Evolutionary conservation across 495 filamentous ascomycete genomes (phyloP).

Genomic region (Aspergillus wentii): DNA sequence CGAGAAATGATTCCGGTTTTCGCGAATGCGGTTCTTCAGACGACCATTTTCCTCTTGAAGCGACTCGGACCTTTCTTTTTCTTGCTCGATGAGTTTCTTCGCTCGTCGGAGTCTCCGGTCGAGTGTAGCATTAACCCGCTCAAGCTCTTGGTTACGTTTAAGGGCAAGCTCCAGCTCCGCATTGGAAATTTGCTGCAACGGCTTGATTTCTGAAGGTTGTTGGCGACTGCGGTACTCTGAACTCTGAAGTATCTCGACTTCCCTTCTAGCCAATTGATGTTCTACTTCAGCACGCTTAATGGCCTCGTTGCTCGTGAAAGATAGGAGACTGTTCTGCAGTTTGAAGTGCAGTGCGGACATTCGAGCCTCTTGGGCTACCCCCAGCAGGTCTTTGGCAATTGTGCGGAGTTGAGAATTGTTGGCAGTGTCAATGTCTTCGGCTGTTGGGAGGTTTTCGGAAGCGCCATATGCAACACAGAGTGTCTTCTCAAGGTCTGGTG

Average conservation of each 20-base stretch:
- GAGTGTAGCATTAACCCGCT: conserved; percentile 59
- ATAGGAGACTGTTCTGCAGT: conserved; percentile 82
- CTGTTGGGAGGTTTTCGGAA: conserved; percentile 52
- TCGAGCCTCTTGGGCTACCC: conserved; percentile 57
- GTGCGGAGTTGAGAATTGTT: conserved; percentile 54
- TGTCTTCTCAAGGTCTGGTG: conserved; percentile 51
- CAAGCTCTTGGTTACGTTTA: conserved; percentile 52
- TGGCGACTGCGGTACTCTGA: conserved; percentile 39
- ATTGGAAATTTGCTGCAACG: conserved; percentile 22
- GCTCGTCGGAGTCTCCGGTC: conserved; percentile 63
- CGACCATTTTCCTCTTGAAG: conserved; percentile 68
- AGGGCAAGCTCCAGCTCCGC: conserved; percentile 39
- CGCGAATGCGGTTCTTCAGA: conserved; percentile 75
- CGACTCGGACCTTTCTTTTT: conserved; percentile 37
- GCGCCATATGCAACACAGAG: conserved; percentile 45
- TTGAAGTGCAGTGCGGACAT: conserved; percentile 89
- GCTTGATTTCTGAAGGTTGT: conserved; percentile 31
- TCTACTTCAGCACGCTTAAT: conserved; percentile 87
- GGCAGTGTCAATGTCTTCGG: conserved; percentile 60
- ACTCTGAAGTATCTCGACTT: conserved; percentile 81
- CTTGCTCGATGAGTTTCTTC: conserved; percentile 72
- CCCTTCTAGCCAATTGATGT: conserved; percentile 84
- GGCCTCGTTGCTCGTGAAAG: conserved; percentile 80
- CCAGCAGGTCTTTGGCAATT: conserved; percentile 51
- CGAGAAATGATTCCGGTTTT: conserved; percentile 81